Evolutionary conservation across 371 early-diverging fungal genomes (phyloP).

Genomic region (Quaeritorhiza haematococci): DNA sequence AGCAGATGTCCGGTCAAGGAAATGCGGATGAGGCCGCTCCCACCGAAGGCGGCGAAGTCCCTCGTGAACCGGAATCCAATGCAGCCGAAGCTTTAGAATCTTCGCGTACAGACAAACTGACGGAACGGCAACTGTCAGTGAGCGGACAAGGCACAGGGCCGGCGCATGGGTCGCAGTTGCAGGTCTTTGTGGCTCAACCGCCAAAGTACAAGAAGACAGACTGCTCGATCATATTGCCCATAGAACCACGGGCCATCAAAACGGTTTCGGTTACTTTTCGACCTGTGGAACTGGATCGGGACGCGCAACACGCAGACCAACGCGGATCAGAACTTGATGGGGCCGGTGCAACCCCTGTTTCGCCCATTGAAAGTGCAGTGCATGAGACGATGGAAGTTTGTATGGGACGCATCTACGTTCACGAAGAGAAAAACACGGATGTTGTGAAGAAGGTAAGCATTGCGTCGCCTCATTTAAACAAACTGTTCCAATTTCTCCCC

Average conservation of each 20-base stretch:
- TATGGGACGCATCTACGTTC: conserved; percentile 57
- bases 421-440: conserved; percentile 90
- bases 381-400: conserved; percentile 14
- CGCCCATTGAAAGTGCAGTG: background rate
- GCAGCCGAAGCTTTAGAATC: conserved; percentile 8
- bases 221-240: conserved; percentile 67
- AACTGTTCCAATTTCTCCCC: too few species aligned
- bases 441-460: conserved; percentile 73
- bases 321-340: background rate
- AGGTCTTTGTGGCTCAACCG: too few species aligned
- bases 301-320: conserved; percentile 6
- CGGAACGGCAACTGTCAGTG: too few species aligned
- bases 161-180: too few species aligned
- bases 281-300: conserved; percentile 21
- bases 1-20: too few species aligned
- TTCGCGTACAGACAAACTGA: background rate
- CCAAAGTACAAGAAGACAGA: conserved; percentile 58
- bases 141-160: too few species aligned
- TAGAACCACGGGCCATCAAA: conserved; percentile 68
- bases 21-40: too few species aligned
- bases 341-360: background rate
- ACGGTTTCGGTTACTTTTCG: conserved; percentile 61
- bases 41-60: too few species aligned
- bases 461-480: too few species aligned
- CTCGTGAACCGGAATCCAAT: too few species aligned